Conservation (phyloP, 2,329 filamentous ascomycete genomes). For the Pseudogymnoascus sp. region DNA sequence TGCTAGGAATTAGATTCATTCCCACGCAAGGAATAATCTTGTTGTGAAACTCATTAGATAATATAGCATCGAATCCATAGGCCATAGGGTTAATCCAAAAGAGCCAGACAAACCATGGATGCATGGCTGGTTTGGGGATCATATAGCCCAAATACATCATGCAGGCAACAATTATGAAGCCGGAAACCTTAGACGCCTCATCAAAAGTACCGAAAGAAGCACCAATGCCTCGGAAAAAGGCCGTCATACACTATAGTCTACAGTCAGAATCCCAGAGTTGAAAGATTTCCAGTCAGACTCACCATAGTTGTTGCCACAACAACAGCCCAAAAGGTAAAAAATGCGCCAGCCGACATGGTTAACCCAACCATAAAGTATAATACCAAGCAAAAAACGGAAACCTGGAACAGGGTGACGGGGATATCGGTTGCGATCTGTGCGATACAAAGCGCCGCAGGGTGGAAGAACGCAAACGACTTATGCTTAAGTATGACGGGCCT, state of each 20-base stretch:
- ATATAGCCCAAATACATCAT: constrained; percentile 60
- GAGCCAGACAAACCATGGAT: constrained; percentile 56
- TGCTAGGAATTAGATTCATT: constrained; percentile 41
- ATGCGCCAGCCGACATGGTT: constrained; percentile 41
- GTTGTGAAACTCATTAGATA: constrained; percentile 64
- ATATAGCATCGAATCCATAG: constrained; percentile 61
- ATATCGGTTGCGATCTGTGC: constrained; percentile 49
- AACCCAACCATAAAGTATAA: constrained; percentile 60
- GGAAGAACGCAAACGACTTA: constrained; percentile 49
- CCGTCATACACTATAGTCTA: constrained; percentile 46
- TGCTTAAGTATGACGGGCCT: constrained; percentile 54
- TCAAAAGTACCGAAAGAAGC: constrained; percentile 51
- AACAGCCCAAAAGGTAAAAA: constrained; percentile 57
- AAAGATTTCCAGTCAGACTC: constrained; percentile 13
- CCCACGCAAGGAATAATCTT: constrained; percentile 46
- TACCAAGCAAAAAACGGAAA: constrained; percentile 48
- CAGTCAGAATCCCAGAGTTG: neutral
- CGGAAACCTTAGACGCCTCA: constrained; percentile 50
- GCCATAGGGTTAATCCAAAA: constrained; percentile 62
- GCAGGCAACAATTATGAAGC: constrained; percentile 42
- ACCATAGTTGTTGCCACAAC: constrained; percentile 38
- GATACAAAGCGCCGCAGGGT: constrained; percentile 52
- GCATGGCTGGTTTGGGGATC: constrained; percentile 55
- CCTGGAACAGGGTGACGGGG: constrained; percentile 50
- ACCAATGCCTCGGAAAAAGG: constrained; percentile 49